These are phyloP conservation scores for Torrubiellomyces zombiae DNA, from an alignment of 2,329 filamentous ascomycete species.

Conservation along the genomic window DNA sequence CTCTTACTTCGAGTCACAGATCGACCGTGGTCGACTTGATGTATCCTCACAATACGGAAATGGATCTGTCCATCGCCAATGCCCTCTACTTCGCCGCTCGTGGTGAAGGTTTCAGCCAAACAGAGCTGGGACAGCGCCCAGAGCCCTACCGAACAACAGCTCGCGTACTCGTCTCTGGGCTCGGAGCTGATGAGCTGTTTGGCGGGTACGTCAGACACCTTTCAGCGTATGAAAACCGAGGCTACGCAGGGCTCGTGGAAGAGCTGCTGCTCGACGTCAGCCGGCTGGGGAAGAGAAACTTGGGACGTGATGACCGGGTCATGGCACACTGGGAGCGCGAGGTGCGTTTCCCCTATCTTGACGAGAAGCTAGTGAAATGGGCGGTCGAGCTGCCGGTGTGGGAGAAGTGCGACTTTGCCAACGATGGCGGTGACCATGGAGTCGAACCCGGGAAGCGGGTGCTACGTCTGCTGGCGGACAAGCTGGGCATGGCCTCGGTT, in stretches of 20 bases:
- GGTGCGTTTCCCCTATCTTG: slow-evolving; percentile 77
- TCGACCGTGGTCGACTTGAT: slow-evolving; percentile 59
- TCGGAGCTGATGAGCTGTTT: slow-evolving; percentile 93
- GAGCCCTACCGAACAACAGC: slow-evolving; percentile 49
- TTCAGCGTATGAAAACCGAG: slow-evolving; percentile 52
- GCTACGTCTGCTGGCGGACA: slow-evolving; percentile 58
- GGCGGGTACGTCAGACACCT: slow-evolving; percentile 80
- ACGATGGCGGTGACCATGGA: slow-evolving; percentile 14
- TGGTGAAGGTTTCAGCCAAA: slow-evolving; percentile 39
- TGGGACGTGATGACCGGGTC: slow-evolving; percentile 83
- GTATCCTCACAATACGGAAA: slow-evolving; percentile 88
- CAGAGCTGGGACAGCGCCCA: slow-evolving; percentile 9
- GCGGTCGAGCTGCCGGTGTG: slow-evolving; percentile 57
- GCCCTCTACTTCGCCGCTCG: slow-evolving; percentile 91
- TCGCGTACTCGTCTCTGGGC: slow-evolving; percentile 73
- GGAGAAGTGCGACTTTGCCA: slow-evolving; percentile 80
- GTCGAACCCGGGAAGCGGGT: slow-evolving; percentile 71
- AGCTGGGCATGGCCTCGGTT: slow-evolving; percentile 53
- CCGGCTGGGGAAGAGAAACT: slow-evolving; percentile 79
- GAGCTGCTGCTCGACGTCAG: slow-evolving; percentile 76
- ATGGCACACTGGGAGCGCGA: slow-evolving; percentile 83
- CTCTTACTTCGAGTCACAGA: slow-evolving; percentile 54
- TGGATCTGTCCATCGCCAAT: slow-evolving; percentile 89
- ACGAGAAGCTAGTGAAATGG: slow-evolving; percentile 73
- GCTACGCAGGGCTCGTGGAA: slow-evolving; percentile 55